A percentile compares a stretch with the other conserved stretches of the same genome.
Evolutionary conservation across 225 moss, liverwort and hornwort species (phyloP).

Genomic region (Polytrichum commune): DNA sequence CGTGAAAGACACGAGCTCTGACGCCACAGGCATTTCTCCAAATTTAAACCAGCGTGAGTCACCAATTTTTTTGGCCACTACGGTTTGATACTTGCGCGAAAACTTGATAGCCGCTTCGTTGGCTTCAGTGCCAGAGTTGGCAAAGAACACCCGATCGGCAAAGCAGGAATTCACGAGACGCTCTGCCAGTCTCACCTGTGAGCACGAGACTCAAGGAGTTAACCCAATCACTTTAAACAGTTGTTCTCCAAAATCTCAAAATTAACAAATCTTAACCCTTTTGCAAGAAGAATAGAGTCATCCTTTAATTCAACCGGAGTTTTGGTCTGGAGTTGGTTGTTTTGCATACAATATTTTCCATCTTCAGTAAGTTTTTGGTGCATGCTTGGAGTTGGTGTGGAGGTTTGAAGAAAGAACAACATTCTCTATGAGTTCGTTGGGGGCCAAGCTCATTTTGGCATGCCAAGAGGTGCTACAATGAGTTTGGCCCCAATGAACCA

Average conservation of each 20-base stretch:
- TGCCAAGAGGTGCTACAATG: no score
- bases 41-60: conserved; percentile 26
- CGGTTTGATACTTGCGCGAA: conserved; percentile 26
- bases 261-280: not conserved
- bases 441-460: no score
- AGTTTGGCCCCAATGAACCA: no score
- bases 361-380: not conserved
- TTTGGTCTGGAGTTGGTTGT: no score
- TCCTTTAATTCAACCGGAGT: not conserved
- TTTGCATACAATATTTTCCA: no score
- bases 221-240: no score
- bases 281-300: not conserved
- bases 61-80: conserved; percentile 3
- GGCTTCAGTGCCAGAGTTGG: conserved; percentile 51
- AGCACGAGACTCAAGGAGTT: not conserved
- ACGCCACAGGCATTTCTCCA: conserved; percentile 26
- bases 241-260: no score
- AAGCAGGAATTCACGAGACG: conserved; percentile 25
- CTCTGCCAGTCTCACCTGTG: conserved; percentile 30
- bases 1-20: conserved; percentile 43
- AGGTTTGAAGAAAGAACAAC: no score
- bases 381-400: not conserved
- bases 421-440: no score
- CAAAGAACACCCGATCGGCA: conserved; percentile 28
- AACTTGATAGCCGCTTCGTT: conserved; percentile 33